These are phyloP conservation scores for Taxillus chinensis DNA, from an alignment of 164 flowering plant genomes.

Conservation along the genomic window DNA sequence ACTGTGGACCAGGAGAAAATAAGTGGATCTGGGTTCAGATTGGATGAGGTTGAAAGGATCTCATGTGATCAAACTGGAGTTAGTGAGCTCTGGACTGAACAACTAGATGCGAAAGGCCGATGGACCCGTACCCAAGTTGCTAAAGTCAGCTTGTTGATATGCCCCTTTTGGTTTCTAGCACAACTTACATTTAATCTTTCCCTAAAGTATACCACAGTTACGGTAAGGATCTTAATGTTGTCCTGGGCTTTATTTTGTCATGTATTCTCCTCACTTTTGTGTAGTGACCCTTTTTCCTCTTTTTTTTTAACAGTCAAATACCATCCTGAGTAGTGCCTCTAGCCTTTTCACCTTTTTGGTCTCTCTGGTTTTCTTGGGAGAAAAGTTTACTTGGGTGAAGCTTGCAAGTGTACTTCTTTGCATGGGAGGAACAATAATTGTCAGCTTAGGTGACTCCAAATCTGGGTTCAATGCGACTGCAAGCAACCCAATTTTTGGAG, in stretches of 20 bases:
- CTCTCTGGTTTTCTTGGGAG: conserved; percentile 69
- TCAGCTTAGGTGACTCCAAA: conserved; percentile 71
- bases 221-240: conserved; percentile 42
- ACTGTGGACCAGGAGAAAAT: conserved; percentile 13
- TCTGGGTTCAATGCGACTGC: conserved; percentile 31
- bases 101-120: conserved; percentile 72
- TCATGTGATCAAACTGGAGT: conserved; percentile 10
- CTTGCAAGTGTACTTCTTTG: conserved; percentile 81
- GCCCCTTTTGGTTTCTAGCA: conserved; percentile 94
- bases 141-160: conserved; percentile 66
- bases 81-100: conserved; percentile 14
- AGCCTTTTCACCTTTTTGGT: conserved; percentile 92
- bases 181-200: conserved; percentile 88
- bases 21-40: conserved; percentile 6
- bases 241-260: neutral
- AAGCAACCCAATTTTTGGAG: conserved; percentile 78
- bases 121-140: conserved; percentile 82
- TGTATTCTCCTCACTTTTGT: neutral
- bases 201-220: conserved; percentile 89
- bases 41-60: conserved; percentile 11
- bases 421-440: conserved; percentile 92
- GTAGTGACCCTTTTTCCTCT: conserved; percentile 5
- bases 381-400: conserved; percentile 89
- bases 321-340: conserved; percentile 86
- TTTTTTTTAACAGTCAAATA: conserved; percentile 62